These are phyloP conservation scores for Linum trigynum DNA, from an alignment of 345 rosid genomes.

Conservation along the genomic window DNA sequence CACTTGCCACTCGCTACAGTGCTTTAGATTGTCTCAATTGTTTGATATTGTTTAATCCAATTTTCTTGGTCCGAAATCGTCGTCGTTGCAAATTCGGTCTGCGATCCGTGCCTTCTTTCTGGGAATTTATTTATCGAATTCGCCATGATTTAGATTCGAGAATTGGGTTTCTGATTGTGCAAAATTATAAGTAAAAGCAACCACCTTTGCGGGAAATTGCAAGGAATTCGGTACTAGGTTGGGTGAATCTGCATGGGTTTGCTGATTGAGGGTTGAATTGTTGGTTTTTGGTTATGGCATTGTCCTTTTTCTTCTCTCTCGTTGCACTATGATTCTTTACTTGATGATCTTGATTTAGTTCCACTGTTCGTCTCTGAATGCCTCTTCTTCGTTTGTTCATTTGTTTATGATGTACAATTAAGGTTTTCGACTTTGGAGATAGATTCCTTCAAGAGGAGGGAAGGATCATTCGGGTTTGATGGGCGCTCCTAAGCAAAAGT, in stretches of 20 bases:
- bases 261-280: too few relatives aligned
- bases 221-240: too few relatives aligned
- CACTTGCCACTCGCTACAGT: neutral
- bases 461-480: slow-evolving; percentile 3
- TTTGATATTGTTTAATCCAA: too few relatives aligned
- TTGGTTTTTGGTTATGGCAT: too few relatives aligned
- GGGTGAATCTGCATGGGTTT: too few relatives aligned
- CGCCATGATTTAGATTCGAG: neutral
- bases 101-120: neutral
- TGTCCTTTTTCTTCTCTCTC: too few relatives aligned
- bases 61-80: neutral
- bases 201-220: too few relatives aligned
- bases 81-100: neutral
- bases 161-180: neutral
- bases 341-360: too few relatives aligned
- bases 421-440: neutral
- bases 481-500: slow-evolving; percentile 33
- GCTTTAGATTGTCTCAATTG: neutral
- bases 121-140: neutral
- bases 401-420: neutral
- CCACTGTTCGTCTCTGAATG: neutral
- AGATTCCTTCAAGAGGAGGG: neutral
- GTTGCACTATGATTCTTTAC: too few relatives aligned
- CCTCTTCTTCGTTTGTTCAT: neutral
- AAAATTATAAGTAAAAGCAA: too few relatives aligned